Evolutionary conservation across 352 stramenopile species (phyloP).

Genomic region (Vaucheria bursata): DNA sequence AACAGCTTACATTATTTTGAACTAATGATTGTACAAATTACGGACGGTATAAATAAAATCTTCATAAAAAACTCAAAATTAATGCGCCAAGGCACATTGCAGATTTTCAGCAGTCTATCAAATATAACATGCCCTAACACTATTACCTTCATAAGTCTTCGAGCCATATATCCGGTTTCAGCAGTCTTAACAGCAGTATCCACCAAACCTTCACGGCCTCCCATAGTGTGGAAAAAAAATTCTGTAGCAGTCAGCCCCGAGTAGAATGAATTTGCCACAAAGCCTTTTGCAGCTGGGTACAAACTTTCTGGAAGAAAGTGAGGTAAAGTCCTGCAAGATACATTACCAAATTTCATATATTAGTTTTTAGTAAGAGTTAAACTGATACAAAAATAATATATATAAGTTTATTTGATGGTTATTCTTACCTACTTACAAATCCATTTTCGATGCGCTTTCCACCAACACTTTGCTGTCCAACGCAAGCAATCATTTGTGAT

Average conservation of each 20-base stretch:
- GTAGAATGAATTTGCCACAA: conserved; percentile 99
- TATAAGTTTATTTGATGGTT: no score
- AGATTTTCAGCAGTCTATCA: conserved; percentile 9
- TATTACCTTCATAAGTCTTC: conserved; percentile 85
- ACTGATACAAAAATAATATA: no score
- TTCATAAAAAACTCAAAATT: no score
- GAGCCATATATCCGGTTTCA: conserved; percentile 98
- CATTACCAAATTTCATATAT: not conserved
- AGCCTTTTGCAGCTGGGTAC: conserved; percentile 92
- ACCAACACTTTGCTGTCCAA: conserved; percentile 95
- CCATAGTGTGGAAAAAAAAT: conserved; percentile 99
- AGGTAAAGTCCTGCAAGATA: conserved; percentile 54
- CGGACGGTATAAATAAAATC: no score
- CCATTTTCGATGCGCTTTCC: conserved; percentile 96
- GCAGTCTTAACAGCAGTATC: conserved; percentile 96
- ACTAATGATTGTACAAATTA: no score
- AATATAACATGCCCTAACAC: conserved; percentile 7
- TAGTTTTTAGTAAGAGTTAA: no score
- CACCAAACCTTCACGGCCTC: conserved; percentile 77
- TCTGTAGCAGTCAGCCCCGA: conserved; percentile 94
- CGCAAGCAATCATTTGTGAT: conserved; percentile 99
- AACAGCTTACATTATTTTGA: no score
- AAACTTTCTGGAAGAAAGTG: conserved; percentile 59
- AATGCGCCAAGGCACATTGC: no score
- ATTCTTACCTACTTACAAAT: conserved; percentile 77